Percentiles rank a stretch among this genome's conserved stretches.
These are phyloP conservation scores for Mycena vulgaris DNA, from an alignment of 768 basidiomycete genomes.

Conservation along the genomic window DNA sequence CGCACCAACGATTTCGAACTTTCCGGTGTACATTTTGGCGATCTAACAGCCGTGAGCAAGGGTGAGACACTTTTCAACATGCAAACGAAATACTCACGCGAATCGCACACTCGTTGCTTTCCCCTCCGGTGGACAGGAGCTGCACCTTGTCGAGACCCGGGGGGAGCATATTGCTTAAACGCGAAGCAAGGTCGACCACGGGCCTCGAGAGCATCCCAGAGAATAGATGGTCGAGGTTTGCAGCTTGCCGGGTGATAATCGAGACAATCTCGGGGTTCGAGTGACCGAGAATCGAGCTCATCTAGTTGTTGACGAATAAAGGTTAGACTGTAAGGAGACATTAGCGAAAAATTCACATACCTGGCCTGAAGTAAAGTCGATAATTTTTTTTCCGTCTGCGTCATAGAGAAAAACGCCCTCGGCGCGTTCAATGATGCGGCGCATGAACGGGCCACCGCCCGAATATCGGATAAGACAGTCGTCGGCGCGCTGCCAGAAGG, in stretches of 20 bases:
- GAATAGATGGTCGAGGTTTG: conserved; percentile 38
- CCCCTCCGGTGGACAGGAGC: conserved; percentile 35
- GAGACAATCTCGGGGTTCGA: conserved; percentile 39
- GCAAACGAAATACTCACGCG: conserved; percentile 19
- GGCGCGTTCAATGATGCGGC: conserved; percentile 38
- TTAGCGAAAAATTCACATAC: neutral
- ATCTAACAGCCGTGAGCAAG: conserved; percentile 20
- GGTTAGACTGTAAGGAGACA: neutral
- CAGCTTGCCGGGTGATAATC: conserved; percentile 30
- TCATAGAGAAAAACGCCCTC: conserved; percentile 40
- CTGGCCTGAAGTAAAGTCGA: conserved; percentile 42
- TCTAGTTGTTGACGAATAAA: conserved; percentile 16
- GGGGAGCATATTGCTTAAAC: conserved; percentile 34
- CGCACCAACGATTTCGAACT: conserved; percentile 43
- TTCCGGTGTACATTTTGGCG: conserved; percentile 41
- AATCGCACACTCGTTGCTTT: conserved; percentile 40
- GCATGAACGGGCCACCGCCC: conserved; percentile 36
- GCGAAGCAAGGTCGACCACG: conserved; percentile 36
- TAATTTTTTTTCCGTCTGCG: conserved; percentile 36
- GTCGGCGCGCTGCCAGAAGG: conserved; percentile 37
- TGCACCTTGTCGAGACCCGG: conserved; percentile 43
- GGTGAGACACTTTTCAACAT: neutral
- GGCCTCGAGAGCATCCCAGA: conserved; percentile 40
- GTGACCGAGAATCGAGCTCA: conserved; percentile 41
- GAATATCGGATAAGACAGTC: conserved; percentile 40